Evolutionary conservation across 2,329 filamentous ascomycete genomes (phyloP).

Genomic region (Fusarium begoniae): DNA sequence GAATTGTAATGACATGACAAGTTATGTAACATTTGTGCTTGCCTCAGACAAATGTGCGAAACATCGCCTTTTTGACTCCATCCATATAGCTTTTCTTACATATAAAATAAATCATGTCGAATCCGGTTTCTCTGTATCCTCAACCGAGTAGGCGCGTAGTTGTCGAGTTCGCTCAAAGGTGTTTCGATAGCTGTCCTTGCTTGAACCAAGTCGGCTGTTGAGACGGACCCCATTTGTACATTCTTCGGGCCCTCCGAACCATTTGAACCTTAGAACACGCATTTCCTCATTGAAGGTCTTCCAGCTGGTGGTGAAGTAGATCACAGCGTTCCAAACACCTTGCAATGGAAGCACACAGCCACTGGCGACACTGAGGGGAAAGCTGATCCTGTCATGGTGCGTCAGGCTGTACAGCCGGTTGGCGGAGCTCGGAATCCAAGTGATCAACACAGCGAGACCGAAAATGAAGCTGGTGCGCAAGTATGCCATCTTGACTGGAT

Average conservation of each 20-base stretch:
- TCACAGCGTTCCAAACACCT: slow-evolving; percentile 81
- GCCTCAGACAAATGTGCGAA: background rate
- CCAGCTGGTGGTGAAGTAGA: slow-evolving; percentile 76
- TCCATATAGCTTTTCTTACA: background rate
- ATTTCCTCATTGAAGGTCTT: slow-evolving; percentile 43
- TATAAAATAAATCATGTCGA: background rate
- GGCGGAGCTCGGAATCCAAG: slow-evolving; percentile 73
- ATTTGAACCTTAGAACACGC: slow-evolving; percentile 20
- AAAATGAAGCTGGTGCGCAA: slow-evolving; percentile 69
- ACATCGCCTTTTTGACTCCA: background rate
- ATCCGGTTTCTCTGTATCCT: background rate
- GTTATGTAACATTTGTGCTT: background rate
- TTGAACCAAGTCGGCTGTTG: slow-evolving; percentile 40
- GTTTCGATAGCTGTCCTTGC: slow-evolving; percentile 29
- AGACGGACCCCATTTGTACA: slow-evolving; percentile 35
- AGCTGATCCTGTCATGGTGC: slow-evolving; percentile 60
- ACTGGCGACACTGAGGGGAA: slow-evolving; percentile 72
- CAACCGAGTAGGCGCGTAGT: background rate
- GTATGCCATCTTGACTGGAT: slow-evolving; percentile 68
- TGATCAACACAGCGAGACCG: slow-evolving; percentile 66
- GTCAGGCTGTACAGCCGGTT: slow-evolving; percentile 77
- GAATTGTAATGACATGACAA: background rate
- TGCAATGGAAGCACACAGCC: slow-evolving; percentile 79
- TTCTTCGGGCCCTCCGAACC: slow-evolving; percentile 1
- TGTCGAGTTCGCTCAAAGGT: slow-evolving; percentile 34